Percentiles rank a stretch among this genome's conserved stretches.
Evolutionary conservation across 2,329 filamentous ascomycete genomes (phyloP).

Genomic region (Lasiodiplodia sp.): DNA sequence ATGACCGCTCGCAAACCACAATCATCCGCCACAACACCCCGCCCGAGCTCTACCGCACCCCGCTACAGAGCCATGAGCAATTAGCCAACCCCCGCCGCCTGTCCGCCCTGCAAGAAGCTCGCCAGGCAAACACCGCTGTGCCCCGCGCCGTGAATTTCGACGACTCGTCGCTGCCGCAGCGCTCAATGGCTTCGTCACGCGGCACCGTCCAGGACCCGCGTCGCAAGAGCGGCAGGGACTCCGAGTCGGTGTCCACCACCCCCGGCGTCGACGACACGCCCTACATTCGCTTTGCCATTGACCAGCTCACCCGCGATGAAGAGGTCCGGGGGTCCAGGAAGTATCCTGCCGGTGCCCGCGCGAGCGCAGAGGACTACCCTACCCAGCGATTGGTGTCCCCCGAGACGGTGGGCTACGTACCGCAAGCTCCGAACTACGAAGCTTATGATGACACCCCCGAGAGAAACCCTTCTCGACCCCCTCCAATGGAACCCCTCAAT

Average conservation of each 20-base stretch:
- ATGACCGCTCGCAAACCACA: slow-evolving; percentile 40
- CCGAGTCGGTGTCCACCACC: slow-evolving; percentile 44
- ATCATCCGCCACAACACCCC: slow-evolving; percentile 42
- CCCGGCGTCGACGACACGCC: slow-evolving; percentile 85
- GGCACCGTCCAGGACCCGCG: slow-evolving; percentile 12
- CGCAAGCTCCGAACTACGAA: background rate
- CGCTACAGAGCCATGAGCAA: slow-evolving; percentile 48
- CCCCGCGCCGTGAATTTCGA: slow-evolving; percentile 42
- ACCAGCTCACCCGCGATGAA: slow-evolving; percentile 80
- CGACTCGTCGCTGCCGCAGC: slow-evolving; percentile 32
- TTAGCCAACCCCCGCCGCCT: slow-evolving; percentile 31
- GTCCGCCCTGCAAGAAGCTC: slow-evolving; percentile 26
- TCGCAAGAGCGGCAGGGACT: slow-evolving; percentile 35
- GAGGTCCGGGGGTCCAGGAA: slow-evolving; percentile 64
- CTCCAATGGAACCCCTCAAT: slow-evolving; percentile 19
- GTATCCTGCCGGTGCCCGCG: slow-evolving; percentile 46
- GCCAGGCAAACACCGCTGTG: background rate
- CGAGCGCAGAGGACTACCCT: slow-evolving; percentile 53
- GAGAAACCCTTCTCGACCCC: slow-evolving; percentile 14
- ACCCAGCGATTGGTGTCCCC: slow-evolving; percentile 58
- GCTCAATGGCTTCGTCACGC: slow-evolving; percentile 9
- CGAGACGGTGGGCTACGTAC: slow-evolving; percentile 32
- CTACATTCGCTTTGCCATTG: slow-evolving; percentile 88
- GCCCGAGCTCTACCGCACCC: slow-evolving; percentile 44
- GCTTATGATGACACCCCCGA: background rate